These are phyloP conservation scores for Ceratorhiza oryzae-sativae DNA, from an alignment of 1,284 basidiomycete species.

Conservation along the genomic window DNA sequence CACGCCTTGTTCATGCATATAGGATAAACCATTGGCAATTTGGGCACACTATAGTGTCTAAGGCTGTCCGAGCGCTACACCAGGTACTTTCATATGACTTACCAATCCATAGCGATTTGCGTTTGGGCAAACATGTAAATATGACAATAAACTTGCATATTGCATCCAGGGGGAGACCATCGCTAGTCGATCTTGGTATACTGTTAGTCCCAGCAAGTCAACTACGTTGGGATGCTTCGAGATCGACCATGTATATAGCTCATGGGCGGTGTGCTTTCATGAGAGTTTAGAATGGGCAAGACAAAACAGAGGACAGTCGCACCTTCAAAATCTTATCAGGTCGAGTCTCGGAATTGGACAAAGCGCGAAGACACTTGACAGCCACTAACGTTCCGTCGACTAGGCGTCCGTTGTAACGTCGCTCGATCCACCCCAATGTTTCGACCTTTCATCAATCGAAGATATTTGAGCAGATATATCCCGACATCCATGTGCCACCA, in stretches of 20 bases:
- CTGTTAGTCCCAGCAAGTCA: constrained; percentile 10
- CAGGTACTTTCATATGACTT: background rate
- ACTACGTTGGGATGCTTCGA: constrained; percentile 18
- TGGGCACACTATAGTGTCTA: constrained; percentile 2
- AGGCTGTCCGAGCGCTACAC: background rate
- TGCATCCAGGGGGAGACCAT: constrained; percentile 34
- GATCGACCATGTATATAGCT: constrained; percentile 27
- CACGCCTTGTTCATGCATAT: constrained; percentile 26
- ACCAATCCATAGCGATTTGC: constrained; percentile 15
- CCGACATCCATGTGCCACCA: constrained; percentile 16
- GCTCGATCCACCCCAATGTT: background rate
- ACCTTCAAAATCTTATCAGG: constrained; percentile 34
- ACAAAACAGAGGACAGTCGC: background rate
- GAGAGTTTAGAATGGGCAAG: background rate
- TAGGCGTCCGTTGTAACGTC: constrained; percentile 26
- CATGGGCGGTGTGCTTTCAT: constrained; percentile 19
- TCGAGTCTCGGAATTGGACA: constrained; percentile 7
- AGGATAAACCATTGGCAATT: constrained; percentile 5
- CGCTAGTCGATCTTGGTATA: constrained; percentile 14
- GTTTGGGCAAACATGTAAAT: background rate
- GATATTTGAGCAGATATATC: constrained; percentile 5
- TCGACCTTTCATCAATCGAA: constrained; percentile 10
- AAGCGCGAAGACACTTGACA: constrained; percentile 23
- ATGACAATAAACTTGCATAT: constrained; percentile 25
- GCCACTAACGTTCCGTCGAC: background rate